Percentiles rank a stretch among this genome's conserved stretches.
Conservation (phyloP, 2,329 filamentous ascomycete genomes). For the Cladophialophora bantiana region DNA sequence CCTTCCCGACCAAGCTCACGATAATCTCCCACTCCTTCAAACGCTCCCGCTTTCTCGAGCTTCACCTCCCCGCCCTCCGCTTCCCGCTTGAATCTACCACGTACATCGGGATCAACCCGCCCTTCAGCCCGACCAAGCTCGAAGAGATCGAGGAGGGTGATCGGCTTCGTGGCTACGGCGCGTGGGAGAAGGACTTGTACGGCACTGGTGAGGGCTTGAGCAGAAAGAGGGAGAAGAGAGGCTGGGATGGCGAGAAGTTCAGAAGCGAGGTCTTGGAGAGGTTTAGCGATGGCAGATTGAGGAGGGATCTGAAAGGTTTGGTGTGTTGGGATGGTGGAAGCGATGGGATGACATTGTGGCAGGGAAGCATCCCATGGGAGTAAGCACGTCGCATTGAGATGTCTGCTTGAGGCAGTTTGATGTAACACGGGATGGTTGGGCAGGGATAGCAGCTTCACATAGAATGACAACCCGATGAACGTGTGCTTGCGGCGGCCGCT, state of each 20-base stretch:
- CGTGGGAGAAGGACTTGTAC: conserved; percentile 52
- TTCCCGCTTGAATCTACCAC: conserved; percentile 47
- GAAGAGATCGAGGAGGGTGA: conserved; percentile 37
- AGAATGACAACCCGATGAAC: too few relatives aligned
- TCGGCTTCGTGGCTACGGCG: conserved; percentile 45
- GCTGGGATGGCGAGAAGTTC: conserved; percentile 45
- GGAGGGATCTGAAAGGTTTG: conserved; percentile 1
- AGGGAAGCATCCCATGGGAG: conserved; percentile 4
- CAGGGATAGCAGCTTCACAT: too few relatives aligned
- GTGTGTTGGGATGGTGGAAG: conserved; percentile 1
- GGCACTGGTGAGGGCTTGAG: conserved; percentile 46
- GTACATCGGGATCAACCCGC: conserved; percentile 71
- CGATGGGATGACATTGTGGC: neutral
- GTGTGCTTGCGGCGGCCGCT: too few relatives aligned
- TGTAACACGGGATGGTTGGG: too few relatives aligned
- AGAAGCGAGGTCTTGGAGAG: conserved; percentile 13
- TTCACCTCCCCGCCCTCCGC: conserved; percentile 69
- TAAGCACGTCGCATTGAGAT: neutral
- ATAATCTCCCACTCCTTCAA: conserved; percentile 77
- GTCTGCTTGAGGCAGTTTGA: neutral
- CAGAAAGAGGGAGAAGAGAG: conserved; percentile 48
- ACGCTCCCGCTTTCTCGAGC: conserved; percentile 64
- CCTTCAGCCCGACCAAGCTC: conserved; percentile 48
- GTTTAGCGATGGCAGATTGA: neutral
- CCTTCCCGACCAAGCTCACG: conserved; percentile 66